Base-by-base conservation (phyloP, 805 yeast genomes). In the Candida jianshihensis region DNA sequence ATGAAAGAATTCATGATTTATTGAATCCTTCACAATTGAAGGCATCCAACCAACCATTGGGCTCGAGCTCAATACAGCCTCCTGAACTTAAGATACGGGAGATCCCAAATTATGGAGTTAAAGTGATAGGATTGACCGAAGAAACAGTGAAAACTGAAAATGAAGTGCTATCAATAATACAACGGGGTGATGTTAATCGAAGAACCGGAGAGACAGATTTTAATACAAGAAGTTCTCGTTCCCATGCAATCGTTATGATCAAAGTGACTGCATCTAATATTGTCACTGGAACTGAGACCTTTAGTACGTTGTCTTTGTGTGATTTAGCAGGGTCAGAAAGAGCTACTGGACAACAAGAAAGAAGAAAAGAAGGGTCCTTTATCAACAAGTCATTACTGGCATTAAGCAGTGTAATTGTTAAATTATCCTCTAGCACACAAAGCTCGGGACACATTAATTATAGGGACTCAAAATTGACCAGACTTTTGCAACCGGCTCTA, bases 281-380 rank as follows among this genome's bases (percentile, higher is more conserved):
- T 11, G 43, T 51, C 1, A 58, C 64, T 11, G 70, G 67, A 5
- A 40, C 44, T n/a, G 56, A 56, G 22, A 61, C 59, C 13, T 59
- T 65, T 26, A 71, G 88, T 25, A 78, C 87, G 0, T 71, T 90
- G 22, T 85, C 90, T 24, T 67, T 90, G 38, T 90, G 97, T 64
- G 98, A 90, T 61, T 70, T 90, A 51, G 98, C 98, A 0, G 98
- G 98, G 20, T 83, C 95, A n/a, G 98, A 90, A 60, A 72, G 83
- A 35, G 95, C 94, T 0, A 68, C 84, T 1, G 55, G 56, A 1
- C 64, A 63, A 38, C 59, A 66, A 1, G 96, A 86, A 53, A 71
- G 97, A 49, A 66, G 97, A 37, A 86, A 88, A 57, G 98, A 90
- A 63, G 98, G 97, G 17, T 75, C 96, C 0, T 92, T 70, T 54